These are phyloP conservation scores for Leccinum disarticulatum DNA, from an alignment of 768 basidiomycete genomes.

Conservation along the genomic window DNA sequence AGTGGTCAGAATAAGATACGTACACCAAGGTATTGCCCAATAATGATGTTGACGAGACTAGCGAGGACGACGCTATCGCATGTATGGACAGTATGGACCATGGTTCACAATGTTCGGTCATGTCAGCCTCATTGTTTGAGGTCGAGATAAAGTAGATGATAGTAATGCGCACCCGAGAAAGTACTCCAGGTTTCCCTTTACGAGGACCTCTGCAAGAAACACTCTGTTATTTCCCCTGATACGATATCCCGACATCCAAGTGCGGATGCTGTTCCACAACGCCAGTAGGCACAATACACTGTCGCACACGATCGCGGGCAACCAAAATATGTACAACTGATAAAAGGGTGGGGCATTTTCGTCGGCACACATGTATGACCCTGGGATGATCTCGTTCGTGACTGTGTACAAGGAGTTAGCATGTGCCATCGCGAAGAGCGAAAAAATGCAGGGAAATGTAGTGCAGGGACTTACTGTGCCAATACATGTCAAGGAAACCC, in stretches of 20 bases:
- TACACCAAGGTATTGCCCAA: slow-evolving; percentile 6
- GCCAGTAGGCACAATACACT: slow-evolving; percentile 7
- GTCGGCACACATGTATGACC: slow-evolving; percentile 7
- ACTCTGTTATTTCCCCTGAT: too few species aligned
- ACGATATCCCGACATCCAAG: not conserved
- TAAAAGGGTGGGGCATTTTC: not conserved
- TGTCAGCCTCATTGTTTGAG: not conserved
- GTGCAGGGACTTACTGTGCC: not conserved
- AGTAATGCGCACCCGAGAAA: slow-evolving; percentile 3
- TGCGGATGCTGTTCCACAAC: not conserved
- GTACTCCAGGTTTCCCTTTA: slow-evolving; percentile 1
- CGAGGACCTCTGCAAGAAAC: not conserved
- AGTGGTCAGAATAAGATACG: not conserved
- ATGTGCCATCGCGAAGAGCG: too few species aligned
- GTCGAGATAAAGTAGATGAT: not conserved
- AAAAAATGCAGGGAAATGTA: too few species aligned
- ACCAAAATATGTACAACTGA: slow-evolving; percentile 7
- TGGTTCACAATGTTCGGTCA: not conserved
- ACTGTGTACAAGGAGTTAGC: not conserved
- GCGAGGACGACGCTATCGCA: not conserved
- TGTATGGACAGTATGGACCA: not conserved
- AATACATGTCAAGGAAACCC: not conserved
- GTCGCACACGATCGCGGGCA: slow-evolving; percentile 10
- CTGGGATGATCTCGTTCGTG: not conserved
- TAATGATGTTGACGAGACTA: not conserved